phyloP scores from a whole-genome alignment of 805 yeast genomes.

The Monosporozyma solicola region DNA sequence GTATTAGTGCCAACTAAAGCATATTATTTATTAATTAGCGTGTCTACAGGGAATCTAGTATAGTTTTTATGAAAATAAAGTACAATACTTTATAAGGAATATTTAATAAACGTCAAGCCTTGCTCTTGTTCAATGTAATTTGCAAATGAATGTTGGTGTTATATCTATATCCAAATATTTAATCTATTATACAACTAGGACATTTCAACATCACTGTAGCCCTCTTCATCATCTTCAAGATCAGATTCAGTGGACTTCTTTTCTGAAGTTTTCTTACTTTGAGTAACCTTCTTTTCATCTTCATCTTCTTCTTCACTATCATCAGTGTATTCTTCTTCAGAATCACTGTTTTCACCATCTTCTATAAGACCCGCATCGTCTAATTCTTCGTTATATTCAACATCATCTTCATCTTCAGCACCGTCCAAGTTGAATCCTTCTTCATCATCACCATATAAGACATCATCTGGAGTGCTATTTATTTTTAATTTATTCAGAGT shows the following conservation, averaged over 20 bases:
- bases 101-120: not conserved
- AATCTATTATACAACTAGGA: conserved; percentile 4
- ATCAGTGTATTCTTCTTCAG: conserved; percentile 18
- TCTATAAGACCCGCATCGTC: conserved; percentile 39
- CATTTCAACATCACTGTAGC: conserved; percentile 35
- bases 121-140: not conserved
- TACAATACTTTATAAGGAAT: too few relatives aligned
- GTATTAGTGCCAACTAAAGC: too few relatives aligned
- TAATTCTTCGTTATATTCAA: conserved; percentile 66
- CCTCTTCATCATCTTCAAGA: conserved; percentile 29
- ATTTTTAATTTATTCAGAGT: conserved; percentile 56
- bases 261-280: not conserved
- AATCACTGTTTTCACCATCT: conserved; percentile 38
- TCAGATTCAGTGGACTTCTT: conserved; percentile 5
- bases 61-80: too few relatives aligned
- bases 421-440: conserved; percentile 29
- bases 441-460: conserved; percentile 26
- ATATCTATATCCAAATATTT: not conserved
- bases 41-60: too few relatives aligned
- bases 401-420: conserved; percentile 38
- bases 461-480: conserved; percentile 28
- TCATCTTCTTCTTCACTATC: conserved; percentile 7
- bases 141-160: not conserved
- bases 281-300: conserved; percentile 3
- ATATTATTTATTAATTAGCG: too few relatives aligned